Percentiles rank a stretch among this genome's conserved stretches.
Conservation (phyloP, 768 basidiomycete species). For the Clavaria fumosa region DNA sequence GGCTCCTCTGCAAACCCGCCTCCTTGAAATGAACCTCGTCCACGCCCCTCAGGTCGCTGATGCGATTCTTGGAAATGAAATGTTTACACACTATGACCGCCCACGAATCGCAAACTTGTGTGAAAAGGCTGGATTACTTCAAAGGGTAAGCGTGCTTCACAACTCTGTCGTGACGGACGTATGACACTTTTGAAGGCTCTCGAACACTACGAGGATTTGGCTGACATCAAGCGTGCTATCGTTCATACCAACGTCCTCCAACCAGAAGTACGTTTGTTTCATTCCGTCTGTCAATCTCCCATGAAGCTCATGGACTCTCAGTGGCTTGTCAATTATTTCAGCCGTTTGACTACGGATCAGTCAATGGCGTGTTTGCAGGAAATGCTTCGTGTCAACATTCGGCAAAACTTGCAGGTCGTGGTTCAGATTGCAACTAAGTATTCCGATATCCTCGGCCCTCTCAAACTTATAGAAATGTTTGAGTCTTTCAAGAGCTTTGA, state of each 20-base stretch:
- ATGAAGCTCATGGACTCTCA: conserved; percentile 16
- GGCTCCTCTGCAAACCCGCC: conserved; percentile 85
- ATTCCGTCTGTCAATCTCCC: background rate
- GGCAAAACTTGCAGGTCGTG: conserved; percentile 92
- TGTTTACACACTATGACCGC: conserved; percentile 94
- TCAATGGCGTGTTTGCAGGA: conserved; percentile 93
- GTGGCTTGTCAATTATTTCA: conserved; percentile 98
- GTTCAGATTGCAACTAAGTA: conserved; percentile 98
- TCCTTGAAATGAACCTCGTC: conserved; percentile 95
- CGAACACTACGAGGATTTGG: conserved; percentile 94
- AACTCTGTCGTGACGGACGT: background rate
- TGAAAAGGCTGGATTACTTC: conserved; percentile 93
- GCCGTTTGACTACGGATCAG: conserved; percentile 91
- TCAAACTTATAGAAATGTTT: conserved; percentile 97
- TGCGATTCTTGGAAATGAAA: conserved; percentile 95
- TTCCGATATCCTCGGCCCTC: conserved; percentile 92
- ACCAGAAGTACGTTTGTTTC: conserved; percentile 45
- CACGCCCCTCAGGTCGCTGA: conserved; percentile 98
- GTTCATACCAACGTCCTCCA: conserved; percentile 81
- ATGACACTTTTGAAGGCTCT: conserved; percentile 50
- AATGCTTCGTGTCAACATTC: conserved; percentile 93
- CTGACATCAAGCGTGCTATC: conserved; percentile 97
- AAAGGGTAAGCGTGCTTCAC: conserved; percentile 44
- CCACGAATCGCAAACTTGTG: conserved; percentile 95
- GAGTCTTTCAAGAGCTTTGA: conserved; percentile 97